Evolutionary conservation across 306 rosid species (phyloP), one percentile per base, ranked within the genome.

Genomic region (Nissolia schottii): DNA sequence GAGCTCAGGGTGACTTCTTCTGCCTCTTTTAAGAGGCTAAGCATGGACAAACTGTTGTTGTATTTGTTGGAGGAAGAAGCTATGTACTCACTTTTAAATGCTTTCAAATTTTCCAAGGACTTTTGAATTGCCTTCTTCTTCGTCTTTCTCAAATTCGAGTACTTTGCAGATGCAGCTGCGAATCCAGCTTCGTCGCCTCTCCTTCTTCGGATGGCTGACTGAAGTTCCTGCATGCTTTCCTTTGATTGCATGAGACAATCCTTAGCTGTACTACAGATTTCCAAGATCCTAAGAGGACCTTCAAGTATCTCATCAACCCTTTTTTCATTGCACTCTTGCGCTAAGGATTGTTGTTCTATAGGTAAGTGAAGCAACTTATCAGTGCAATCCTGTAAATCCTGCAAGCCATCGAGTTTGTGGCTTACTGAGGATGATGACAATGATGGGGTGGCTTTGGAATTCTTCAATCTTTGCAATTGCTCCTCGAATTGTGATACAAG

Each of bases 291-390:
- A 35, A 77, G 74, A 59, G 81, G 70, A 10, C 83, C 54, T 46
- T 78, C 71, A 49, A 66, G 57, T 38, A 84, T 46, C 4, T 66
- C 73, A 54, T 81, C 58, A 9, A 50, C 59, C 1, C 19, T 15
- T 49, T 69, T 80, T 5, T 41, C 63, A 3, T 46, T 18, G 67
- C 72, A 81, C 4, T 74, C 79, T 40, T 12, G 74, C 18, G 66
- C 41, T 15, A 80, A 70, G 60, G 27, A 55, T 32, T 62, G 53
- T 73, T 74, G 78, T 38, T 50, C 53, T 13, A 18, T 18, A 45
- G 85, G 66, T 34, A 80, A 64, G 38, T 72, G 75, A 65, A 84
- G 80, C 62, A 84, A 68, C 61, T 64, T 73, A 34, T 63, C 69
- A 12, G 38, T 49, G 62, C 6, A 67, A 1, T 68, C 83, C 32